A percentile compares a stretch with the other conserved stretches of the same genome.
These are phyloP conservation scores for Casuarina equisetifolia DNA, from an alignment of 306 rosid genomes.

Conservation along the genomic window DNA sequence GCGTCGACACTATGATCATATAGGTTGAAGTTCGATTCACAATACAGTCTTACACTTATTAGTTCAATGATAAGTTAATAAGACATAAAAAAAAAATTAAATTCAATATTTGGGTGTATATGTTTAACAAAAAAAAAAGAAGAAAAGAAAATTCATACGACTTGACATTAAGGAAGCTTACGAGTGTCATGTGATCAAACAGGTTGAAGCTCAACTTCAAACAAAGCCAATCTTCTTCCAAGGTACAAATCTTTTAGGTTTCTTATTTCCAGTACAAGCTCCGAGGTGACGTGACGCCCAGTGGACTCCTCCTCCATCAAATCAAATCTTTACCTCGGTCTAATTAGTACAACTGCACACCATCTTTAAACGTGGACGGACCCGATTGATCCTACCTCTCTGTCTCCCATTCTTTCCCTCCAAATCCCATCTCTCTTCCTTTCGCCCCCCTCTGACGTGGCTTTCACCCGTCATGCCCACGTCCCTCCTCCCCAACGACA, in stretches of 20 bases:
- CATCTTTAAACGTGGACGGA: conserved; percentile 39
- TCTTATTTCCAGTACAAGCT: conserved; percentile 22
- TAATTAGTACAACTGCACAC: neutral
- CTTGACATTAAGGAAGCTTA: neutral
- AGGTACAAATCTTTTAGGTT: neutral
- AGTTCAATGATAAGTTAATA: too few relatives aligned
- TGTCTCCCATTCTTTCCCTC: conserved; percentile 51
- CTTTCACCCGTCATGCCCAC: conserved; percentile 30
- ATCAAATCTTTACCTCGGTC: conserved; percentile 42
- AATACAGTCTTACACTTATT: too few relatives aligned
- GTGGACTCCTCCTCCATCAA: conserved; percentile 40
- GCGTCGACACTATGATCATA: too few relatives aligned
- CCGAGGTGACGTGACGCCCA: conserved; percentile 31
- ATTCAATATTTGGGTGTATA: too few relatives aligned
- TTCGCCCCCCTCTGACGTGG: conserved; percentile 31
- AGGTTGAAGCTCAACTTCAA: neutral
- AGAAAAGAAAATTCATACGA: too few relatives aligned
- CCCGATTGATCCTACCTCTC: conserved; percentile 17
- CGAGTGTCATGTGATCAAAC: neutral
- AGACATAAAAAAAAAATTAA: too few relatives aligned
- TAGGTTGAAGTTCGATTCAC: too few relatives aligned
- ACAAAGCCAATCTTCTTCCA: too few relatives aligned
- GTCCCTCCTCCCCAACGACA: conserved; percentile 10
- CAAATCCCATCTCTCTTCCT: conserved; percentile 13
- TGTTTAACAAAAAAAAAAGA: too few relatives aligned